These are phyloP conservation scores for Combretum micranthum DNA, from an alignment of 345 rosid genomes.

Conservation along the genomic window DNA sequence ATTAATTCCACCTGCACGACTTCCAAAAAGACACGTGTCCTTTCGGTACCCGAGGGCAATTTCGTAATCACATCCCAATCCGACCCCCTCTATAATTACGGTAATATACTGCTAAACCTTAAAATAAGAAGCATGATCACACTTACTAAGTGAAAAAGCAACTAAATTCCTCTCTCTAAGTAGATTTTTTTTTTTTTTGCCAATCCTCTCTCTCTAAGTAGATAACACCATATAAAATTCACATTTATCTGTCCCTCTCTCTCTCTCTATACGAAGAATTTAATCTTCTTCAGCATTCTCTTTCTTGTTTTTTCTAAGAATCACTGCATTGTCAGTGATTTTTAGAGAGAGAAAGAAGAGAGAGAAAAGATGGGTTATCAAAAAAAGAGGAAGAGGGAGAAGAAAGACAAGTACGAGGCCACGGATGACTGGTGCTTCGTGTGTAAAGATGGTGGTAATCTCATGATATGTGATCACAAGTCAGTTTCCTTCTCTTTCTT, in stretches of 20 bases:
- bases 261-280: no score
- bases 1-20: no score
- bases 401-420: slow-evolving; percentile 20
- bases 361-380: slow-evolving; percentile 13
- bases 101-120: no score
- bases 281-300: no score
- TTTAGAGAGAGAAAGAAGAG: slow-evolving; percentile 2
- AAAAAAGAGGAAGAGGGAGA: slow-evolving; percentile 15
- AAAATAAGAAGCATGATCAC: no score
- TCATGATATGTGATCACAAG: slow-evolving; percentile 42
- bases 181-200: not conserved
- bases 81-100: no score
- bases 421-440: slow-evolving; percentile 39
- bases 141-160: not conserved
- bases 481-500: slow-evolving; percentile 14
- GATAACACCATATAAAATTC: no score
- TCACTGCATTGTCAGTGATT: not conserved
- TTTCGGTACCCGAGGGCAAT: no score
- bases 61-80: no score
- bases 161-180: not conserved
- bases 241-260: no score
- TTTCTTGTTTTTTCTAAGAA: no score
- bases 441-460: slow-evolving; percentile 53
- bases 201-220: not conserved
- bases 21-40: no score